phyloP scores from a whole-genome alignment of 2,329 filamentous ascomycete species.

The Ascochyta rabiei region DNA sequence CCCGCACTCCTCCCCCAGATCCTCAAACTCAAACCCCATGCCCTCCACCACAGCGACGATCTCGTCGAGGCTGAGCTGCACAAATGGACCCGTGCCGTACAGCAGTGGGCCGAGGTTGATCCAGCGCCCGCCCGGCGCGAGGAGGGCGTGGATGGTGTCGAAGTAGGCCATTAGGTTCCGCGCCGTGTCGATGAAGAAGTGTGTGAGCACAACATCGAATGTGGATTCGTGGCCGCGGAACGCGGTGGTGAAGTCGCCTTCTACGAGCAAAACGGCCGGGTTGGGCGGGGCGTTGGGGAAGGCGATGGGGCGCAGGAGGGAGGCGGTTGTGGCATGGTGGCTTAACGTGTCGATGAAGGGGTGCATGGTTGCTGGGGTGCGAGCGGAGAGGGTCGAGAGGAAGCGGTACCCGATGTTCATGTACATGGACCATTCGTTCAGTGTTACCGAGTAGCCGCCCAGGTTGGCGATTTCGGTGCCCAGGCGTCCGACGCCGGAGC shows the following conservation, averaged over 20 bases:
- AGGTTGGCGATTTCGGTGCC: slow-evolving; percentile 58
- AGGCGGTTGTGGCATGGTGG: slow-evolving; percentile 57
- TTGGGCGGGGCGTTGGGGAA: slow-evolving; percentile 52
- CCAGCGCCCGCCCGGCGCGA: slow-evolving; percentile 59
- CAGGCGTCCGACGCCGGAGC: slow-evolving; percentile 60
- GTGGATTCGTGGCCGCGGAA: slow-evolving; percentile 30
- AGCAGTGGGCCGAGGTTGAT: slow-evolving; percentile 63
- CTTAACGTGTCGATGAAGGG: slow-evolving; percentile 65
- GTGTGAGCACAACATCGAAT: slow-evolving; percentile 60
- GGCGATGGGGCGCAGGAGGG: slow-evolving; percentile 55
- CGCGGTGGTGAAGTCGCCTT: slow-evolving; percentile 62
- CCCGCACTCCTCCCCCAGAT: slow-evolving; percentile 52
- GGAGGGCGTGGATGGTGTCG: slow-evolving; percentile 58
- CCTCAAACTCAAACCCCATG: slow-evolving; percentile 60
- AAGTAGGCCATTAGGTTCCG: slow-evolving; percentile 62
- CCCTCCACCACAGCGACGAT: slow-evolving; percentile 56
- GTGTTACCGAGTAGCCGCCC: slow-evolving; percentile 57
- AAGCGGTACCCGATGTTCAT: slow-evolving; percentile 63
- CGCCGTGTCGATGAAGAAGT: slow-evolving; percentile 68
- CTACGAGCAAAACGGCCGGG: slow-evolving; percentile 54
- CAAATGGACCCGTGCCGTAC: slow-evolving; percentile 61
- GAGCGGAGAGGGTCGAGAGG: slow-evolving; percentile 45
- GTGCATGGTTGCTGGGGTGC: slow-evolving; percentile 46
- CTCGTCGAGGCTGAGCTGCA: slow-evolving; percentile 63
- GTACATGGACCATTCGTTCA: slow-evolving; percentile 65